Conservation (phyloP, 225 moss, liverwort and hornwort genomes). For the Pseudoscleropodium purum region DNA sequence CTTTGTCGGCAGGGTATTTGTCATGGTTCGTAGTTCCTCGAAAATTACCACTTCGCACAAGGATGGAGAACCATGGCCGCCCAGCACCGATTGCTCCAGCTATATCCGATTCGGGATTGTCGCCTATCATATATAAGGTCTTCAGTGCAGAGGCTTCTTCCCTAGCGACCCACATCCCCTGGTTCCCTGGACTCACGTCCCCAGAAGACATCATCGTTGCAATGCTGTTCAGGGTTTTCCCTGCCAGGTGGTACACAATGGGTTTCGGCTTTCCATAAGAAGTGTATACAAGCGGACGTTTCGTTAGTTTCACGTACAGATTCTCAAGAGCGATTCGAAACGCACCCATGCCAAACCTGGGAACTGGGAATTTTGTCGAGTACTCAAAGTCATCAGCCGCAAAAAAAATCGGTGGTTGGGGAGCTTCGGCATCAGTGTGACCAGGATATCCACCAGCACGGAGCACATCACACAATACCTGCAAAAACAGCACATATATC, state of each 20-base stretch:
- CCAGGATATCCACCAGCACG: constrained; percentile 61
- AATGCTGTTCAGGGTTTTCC: constrained; percentile 31
- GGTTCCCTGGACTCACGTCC: not conserved
- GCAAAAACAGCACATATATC: not conserved
- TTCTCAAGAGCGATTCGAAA: constrained; percentile 66
- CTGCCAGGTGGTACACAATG: constrained; percentile 40
- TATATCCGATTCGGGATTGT: constrained; percentile 78
- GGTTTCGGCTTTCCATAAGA: constrained; percentile 66
- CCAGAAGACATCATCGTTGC: constrained; percentile 13
- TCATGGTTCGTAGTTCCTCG: constrained; percentile 23
- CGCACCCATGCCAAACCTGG: constrained; percentile 87
- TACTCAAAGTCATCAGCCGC: constrained; percentile 77
- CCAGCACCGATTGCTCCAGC: constrained; percentile 60
- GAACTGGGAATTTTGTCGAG: constrained; percentile 48
- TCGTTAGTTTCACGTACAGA: constrained; percentile 46
- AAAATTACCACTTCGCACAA: constrained; percentile 67
- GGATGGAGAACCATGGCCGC: constrained; percentile 70
- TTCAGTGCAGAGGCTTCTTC: constrained; percentile 20
- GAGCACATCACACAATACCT: constrained; percentile 81
- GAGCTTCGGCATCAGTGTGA: constrained; percentile 9
- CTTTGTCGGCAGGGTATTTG: constrained; percentile 41
- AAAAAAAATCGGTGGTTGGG: constrained; percentile 59
- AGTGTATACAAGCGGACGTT: constrained; percentile 39
- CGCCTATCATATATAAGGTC: constrained; percentile 80
- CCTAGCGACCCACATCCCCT: not conserved